Percentiles rank a stretch among this genome's conserved stretches.
phyloP scores from a whole-genome alignment of 495 filamentous ascomycete species.

The Hypoxylon fuscum region DNA sequence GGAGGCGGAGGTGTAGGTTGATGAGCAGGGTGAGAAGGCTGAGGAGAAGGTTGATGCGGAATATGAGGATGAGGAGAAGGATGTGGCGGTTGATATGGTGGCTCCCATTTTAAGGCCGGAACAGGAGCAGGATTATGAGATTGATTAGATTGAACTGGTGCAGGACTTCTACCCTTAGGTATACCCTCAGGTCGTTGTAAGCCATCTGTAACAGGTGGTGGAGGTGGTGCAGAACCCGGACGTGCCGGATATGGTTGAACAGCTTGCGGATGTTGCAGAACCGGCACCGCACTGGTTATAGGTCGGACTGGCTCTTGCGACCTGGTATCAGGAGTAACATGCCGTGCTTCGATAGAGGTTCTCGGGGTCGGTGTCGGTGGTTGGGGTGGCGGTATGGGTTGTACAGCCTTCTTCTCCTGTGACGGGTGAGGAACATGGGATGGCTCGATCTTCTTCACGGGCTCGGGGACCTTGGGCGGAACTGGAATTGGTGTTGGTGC shows the following conservation, averaged over 20 bases:
- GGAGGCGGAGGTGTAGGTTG: slow-evolving; percentile 29
- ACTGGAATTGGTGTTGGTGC: slow-evolving; percentile 52
- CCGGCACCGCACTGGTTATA: slow-evolving; percentile 39
- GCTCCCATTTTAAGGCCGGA: slow-evolving; percentile 58
- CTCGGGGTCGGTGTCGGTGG: slow-evolving; percentile 25
- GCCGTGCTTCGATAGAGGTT: slow-evolving; percentile 34
- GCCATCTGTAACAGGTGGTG: slow-evolving; percentile 40
- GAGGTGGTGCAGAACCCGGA: slow-evolving; percentile 36
- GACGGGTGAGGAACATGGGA: slow-evolving; percentile 24
- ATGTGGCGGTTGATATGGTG: slow-evolving; percentile 54
- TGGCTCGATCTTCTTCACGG: slow-evolving; percentile 24
- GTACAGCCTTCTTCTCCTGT: slow-evolving; percentile 21
- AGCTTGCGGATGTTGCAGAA: slow-evolving; percentile 55
- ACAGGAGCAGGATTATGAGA: slow-evolving; percentile 26
- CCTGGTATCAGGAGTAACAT: slow-evolving; percentile 31
- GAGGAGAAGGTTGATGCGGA: slow-evolving; percentile 22
- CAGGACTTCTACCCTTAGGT: slow-evolving; percentile 40
- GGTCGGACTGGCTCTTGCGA: slow-evolving; percentile 43
- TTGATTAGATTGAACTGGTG: slow-evolving; percentile 38
- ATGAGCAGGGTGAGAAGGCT: slow-evolving; percentile 27
- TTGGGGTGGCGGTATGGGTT: slow-evolving; percentile 16
- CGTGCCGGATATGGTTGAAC: slow-evolving; percentile 41
- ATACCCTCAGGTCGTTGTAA: slow-evolving; percentile 41
- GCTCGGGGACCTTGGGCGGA: slow-evolving; percentile 28
- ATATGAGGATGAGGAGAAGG: slow-evolving; percentile 32